phyloP scores from a whole-genome alignment of 768 basidiomycete genomes.

The Ramaria sp. region DNA sequence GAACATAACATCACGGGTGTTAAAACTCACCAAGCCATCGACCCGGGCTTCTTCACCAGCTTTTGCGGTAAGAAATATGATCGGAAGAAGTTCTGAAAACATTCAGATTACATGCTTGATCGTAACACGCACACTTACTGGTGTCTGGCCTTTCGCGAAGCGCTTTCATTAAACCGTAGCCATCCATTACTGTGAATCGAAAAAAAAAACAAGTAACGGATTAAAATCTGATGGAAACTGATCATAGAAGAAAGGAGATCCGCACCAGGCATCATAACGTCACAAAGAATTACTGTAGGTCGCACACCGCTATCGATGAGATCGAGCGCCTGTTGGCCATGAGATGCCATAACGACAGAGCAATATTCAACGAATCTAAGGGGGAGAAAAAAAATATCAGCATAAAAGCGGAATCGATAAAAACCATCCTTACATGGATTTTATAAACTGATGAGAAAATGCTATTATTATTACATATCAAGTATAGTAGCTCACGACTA shows the following conservation, averaged over 20 bases:
- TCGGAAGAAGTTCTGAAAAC: conserved; percentile 16
- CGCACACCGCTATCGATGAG: conserved; percentile 8
- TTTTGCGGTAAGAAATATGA: conserved; percentile 26
- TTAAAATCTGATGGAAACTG: not conserved
- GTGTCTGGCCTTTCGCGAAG: conserved; percentile 16
- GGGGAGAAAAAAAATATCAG: not conserved
- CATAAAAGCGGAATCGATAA: conserved; percentile 9
- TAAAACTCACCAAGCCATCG: conserved; percentile 20
- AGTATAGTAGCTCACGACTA: conserved; percentile 14
- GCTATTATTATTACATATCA: conserved; percentile 6
- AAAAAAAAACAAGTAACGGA: not conserved
- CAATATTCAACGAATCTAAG: conserved; percentile 23
- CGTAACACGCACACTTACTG: conserved; percentile 3
- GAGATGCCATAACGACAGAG: conserved; percentile 20
- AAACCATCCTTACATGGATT: conserved; percentile 15
- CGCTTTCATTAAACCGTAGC: conserved; percentile 20
- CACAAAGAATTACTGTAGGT: conserved; percentile 24
- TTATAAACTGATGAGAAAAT: conserved; percentile 17
- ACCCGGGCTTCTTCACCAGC: conserved; percentile 25
- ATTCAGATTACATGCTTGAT: too few relatives aligned
- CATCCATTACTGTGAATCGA: conserved; percentile 18
- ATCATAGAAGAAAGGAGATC: conserved; percentile 11
- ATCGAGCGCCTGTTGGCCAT: conserved; percentile 21
- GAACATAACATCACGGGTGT: too few relatives aligned
- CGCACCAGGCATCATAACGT: conserved; percentile 26